Base-by-base conservation (phyloP, 768 basidiomycete species). In the Leccinum pellstonianum region DNA sequence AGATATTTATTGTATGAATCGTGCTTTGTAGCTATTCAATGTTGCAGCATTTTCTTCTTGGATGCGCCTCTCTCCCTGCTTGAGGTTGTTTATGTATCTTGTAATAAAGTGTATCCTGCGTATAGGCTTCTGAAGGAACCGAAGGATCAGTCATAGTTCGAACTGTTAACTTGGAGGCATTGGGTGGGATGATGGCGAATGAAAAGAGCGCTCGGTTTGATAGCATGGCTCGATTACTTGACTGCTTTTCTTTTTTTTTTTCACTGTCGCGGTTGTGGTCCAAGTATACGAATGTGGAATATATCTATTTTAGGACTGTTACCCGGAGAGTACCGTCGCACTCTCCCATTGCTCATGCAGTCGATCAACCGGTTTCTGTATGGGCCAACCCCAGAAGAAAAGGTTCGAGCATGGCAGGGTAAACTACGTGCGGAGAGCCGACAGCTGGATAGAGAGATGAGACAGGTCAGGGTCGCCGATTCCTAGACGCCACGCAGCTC, bases 301-400 rank as follows among this genome's bases (percentile, higher is more conserved):
- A 3, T 33, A 53, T 52, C 57, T 62, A 27, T 55, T 70, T 68
- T 66, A 3, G 64, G 60, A 48, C 33, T 57, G 41, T 48, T 41
- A 51, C 59, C 31, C 33, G 19, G 57, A 51, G 8, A 4, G 9
- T n/a, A 25, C 52, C 55, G 11, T 33, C 53, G 41, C 41, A 50
- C 54, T 52, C 55, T 52, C 55, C 52, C 60, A 41, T 15, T 62
- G 63, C 50, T 68, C 62, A 93, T 94, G 91, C 91, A 93, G 73
- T 76, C 87, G 35, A 89, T 98, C 70, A 95, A 93, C 73, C 86
- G 94, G 46, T 95, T 95, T 73, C 76, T 99, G 49, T 98, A 98
- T 77, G 97, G 97, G 3, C 96, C 95, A 17, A 93, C 96, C 0
- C 90, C 95, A 23, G 95, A 98, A 75, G 97, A 99, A 78, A 87